Base-by-base conservation (phyloP, 306 rosid species). In the Inga laurina region DNA sequence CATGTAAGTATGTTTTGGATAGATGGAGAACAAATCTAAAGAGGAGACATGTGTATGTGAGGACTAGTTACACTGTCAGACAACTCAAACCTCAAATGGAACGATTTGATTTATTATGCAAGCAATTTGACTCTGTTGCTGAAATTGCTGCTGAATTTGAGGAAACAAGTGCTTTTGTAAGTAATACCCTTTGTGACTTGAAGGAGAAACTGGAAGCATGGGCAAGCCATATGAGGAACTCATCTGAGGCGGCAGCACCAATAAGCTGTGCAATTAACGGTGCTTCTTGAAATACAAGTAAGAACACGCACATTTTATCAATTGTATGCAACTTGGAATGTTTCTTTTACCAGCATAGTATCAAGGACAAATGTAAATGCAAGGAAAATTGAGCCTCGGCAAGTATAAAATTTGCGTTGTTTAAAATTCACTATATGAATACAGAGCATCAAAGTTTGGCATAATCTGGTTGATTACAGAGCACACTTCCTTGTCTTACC, bases 91-190 rank as follows among this genome's bases (percentile, higher is more conserved):
- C 87, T 27, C 82, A 51, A 12, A 45, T 76, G 71, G 76, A 81
- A 72, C 81, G 79, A 66, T 48, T 85, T 76, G 87, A 85, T 48
- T 22, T 51, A 13, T 85, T 85, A 41, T 76, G 79, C 65, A 85
- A 76, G 49, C 82, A 80, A 76, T 85, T 81, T 44, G 59, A 30
- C 1, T 70, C 79, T 76, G 59, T 85, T 49, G 88, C 82, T 76
- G 82, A 48, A 37, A 61, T 67, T 62, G 87, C 88, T 71, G 75
- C 85, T 76, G 88, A 85, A 81, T 85, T 81, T 77, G 85, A 85
- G 71, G 85, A 81, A 51, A 85, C 88, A 77, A 81, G 80, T 77
- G 74, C 79, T 52, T 76, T 81, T 77, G 85, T 81, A 30, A 81
- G 82, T 81, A 77, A 27, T 62, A 51, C 76, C 37, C 79, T 81